Percentiles rank a stretch among this genome's conserved stretches.
phyloP scores from a whole-genome alignment of 1,284 basidiomycete genomes.

The Ganoderma boninense region DNA sequence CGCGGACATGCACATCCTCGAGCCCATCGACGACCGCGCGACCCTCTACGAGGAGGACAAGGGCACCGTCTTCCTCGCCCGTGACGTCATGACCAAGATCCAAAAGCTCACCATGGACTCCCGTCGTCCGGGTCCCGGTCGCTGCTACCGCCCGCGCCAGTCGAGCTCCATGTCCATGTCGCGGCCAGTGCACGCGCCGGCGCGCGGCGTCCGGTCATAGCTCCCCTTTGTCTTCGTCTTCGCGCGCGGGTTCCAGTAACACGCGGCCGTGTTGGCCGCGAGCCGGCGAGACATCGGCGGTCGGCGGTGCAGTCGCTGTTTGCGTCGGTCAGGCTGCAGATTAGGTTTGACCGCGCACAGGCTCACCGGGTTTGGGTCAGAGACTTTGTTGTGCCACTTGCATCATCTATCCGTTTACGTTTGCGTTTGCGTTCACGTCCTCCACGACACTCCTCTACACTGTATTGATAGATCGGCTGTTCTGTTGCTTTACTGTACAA shows the following conservation, averaged over 20 bases:
- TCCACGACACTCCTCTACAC: not conserved
- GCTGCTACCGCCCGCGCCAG: conserved; percentile 12
- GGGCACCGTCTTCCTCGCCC: conserved; percentile 69
- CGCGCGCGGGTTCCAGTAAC: not conserved
- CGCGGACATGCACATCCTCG: conserved; percentile 60
- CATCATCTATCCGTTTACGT: conserved; percentile 5
- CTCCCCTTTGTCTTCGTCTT: not conserved
- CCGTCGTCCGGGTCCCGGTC: conserved; percentile 13
- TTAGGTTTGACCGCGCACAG: conserved; percentile 1
- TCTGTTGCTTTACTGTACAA: not conserved
- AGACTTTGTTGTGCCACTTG: not conserved
- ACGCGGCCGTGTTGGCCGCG: not conserved
- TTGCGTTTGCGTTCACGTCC: too few relatives aligned
- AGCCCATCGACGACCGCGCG: conserved; percentile 56
- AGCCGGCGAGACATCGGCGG: not conserved
- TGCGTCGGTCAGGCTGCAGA: not conserved
- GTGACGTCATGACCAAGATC: conserved; percentile 61
- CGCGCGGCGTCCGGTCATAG: conserved; percentile 12
- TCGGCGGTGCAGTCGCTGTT: not conserved
- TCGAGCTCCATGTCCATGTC: conserved; percentile 11
- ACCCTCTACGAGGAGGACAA: conserved; percentile 68
- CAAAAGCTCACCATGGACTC: conserved; percentile 42
- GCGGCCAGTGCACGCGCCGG: conserved; percentile 4
- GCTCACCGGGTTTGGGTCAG: not conserved
- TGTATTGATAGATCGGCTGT: not conserved